Conservation (phyloP, 495 filamentous ascomycete genomes). For the Talaromyces stipitatus region DNA sequence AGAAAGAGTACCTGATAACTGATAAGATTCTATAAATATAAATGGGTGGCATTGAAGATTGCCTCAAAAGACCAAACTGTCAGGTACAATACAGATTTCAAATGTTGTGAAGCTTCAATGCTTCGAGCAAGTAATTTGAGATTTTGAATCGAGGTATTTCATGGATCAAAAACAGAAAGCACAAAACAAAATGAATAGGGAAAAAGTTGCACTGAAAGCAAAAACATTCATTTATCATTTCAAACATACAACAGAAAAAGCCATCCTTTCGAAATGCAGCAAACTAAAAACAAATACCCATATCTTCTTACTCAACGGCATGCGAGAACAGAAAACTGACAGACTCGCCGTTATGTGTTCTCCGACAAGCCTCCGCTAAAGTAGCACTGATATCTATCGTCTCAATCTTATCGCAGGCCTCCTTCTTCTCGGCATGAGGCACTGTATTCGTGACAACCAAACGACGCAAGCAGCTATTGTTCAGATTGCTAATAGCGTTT, state of each 20-base stretch:
- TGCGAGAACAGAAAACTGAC: constrained; percentile 94
- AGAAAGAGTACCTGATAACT: too few species aligned
- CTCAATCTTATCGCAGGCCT: constrained; percentile 66
- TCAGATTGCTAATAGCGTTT: constrained; percentile 83
- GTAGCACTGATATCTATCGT: constrained; percentile 94
- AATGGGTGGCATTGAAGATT: not conserved
- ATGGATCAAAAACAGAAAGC: not conserved
- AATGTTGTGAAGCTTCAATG: too few species aligned
- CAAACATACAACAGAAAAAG: not conserved
- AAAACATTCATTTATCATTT: not conserved
- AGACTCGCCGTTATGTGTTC: constrained; percentile 93
- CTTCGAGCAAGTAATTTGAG: too few species aligned
- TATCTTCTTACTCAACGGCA: constrained; percentile 40
- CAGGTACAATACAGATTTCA: too few species aligned
- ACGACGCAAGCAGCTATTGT: constrained; percentile 65
- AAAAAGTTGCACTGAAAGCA: not conserved
- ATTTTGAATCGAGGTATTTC: too few species aligned
- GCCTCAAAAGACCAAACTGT: not conserved
- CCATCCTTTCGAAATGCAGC: not conserved
- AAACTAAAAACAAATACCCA: constrained; percentile 1
- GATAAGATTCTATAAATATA: too few species aligned
- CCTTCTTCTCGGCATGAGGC: constrained; percentile 73
- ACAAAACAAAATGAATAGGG: not conserved
- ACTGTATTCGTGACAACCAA: constrained; percentile 98
- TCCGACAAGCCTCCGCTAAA: constrained; percentile 57